Evolutionary conservation across 257 asterid genomes (phyloP), one percentile per base, ranked within the genome.

Genomic region (Nicotiana undulata): DNA sequence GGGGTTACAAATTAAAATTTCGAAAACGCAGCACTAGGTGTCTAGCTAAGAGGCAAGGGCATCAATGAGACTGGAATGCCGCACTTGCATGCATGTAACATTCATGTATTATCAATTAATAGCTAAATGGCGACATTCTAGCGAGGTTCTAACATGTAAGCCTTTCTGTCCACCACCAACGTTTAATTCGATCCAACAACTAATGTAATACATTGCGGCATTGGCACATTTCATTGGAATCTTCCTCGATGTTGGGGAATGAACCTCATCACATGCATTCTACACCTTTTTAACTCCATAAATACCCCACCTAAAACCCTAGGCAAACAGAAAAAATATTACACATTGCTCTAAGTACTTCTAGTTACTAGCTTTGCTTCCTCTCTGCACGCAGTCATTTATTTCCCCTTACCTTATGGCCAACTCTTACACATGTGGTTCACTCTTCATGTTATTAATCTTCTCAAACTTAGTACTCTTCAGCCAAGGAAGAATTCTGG

Each of bases 231-330:
- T 46, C 20, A 52, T n/a, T 5, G 89, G 95, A 92, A 86, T 90
- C 92, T 90, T 84, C 86, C 86, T 86, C 56, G 85, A 75, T 78
- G 64, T 84, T 86, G 80, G 84, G 85, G 82, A 44, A 63, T 18
- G 44, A 20, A 34, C 75, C 34, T 67, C 86, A 82, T 84, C 92
- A 88, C 91, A 86, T 89, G 93, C 92, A 72, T 78, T 75, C 75
- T 67, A 44, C 63, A 46, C 15, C 86, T 80, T 86, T 88, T 53
- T 26, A 13, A 79, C 86, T 61, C 89, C 56, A 86, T 90, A 90
- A 77, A 87, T 88, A 88, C 68, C 83, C 83, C 53, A 22, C 10
- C 26, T 12, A 3, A 72, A 72, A 13, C 24, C 24, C 40, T 7
- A 22, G 1, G 40, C 60, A 46, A 72, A 13, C 77, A 46, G 24